Evolutionary conservation across 257 asterid genomes (phyloP).

Genomic region (Nicotiana noctiflora): DNA sequence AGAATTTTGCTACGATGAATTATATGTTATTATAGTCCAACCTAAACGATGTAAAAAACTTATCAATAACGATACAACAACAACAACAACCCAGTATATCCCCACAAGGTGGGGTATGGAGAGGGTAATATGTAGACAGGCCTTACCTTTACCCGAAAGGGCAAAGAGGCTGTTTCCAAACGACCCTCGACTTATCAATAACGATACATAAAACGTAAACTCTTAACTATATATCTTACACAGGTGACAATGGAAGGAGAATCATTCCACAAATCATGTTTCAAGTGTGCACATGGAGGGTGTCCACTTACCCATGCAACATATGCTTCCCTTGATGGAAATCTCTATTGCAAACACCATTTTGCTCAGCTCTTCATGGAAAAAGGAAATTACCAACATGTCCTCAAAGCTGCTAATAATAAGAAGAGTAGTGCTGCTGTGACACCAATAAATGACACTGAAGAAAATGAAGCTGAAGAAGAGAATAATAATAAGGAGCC

Average conservation of each 20-base stretch:
- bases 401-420: conserved; percentile 35
- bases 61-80: too few relatives aligned
- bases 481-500: background rate
- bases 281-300: conserved; percentile 46
- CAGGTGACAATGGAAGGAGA: conserved; percentile 40
- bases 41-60: too few relatives aligned
- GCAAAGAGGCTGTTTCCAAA: too few relatives aligned
- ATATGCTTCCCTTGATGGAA: conserved; percentile 39
- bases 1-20: background rate
- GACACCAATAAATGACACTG: conserved; percentile 3
- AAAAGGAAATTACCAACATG: conserved; percentile 48
- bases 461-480: background rate
- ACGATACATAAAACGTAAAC: background rate
- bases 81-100: too few relatives aligned
- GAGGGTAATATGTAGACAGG: too few relatives aligned
- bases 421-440: conserved; percentile 24
- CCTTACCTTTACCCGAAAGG: too few relatives aligned
- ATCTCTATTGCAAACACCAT: conserved; percentile 43
- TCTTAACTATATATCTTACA: background rate
- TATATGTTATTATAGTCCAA: too few relatives aligned
- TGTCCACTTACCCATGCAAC: conserved; percentile 39
- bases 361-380: conserved; percentile 44
- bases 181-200: too few relatives aligned
- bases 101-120: too few relatives aligned
- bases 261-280: conserved; percentile 42